Evolutionary conservation across 148 eudicot genomes (phyloP).

Genomic region (Vaccinium darrowii): DNA sequence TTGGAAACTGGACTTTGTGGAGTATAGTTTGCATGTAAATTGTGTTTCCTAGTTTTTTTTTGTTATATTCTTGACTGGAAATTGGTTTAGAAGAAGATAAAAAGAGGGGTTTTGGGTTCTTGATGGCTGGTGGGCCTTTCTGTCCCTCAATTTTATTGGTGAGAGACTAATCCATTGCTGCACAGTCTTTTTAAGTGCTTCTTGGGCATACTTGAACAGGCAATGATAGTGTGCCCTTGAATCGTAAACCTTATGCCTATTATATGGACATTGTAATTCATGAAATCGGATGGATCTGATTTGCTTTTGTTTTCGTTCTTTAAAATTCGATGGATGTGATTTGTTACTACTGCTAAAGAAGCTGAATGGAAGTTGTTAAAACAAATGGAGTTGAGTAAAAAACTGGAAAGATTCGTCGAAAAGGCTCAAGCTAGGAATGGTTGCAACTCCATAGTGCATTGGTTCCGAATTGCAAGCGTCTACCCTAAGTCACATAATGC

Average conservation of each 20-base stretch:
- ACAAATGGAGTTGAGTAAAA: not conserved
- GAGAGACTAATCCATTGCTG: not conserved
- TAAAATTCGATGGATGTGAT: not conserved
- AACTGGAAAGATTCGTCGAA: not conserved
- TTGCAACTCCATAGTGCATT: not conserved
- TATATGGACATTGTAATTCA: not conserved
- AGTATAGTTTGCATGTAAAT: constrained; percentile 9
- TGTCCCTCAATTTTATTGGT: not conserved
- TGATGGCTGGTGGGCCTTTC: constrained; percentile 3
- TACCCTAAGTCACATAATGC: not conserved
- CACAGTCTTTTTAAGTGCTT: not conserved
- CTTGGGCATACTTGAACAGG: not conserved
- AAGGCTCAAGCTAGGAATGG: not conserved
- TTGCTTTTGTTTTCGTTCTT: not conserved
- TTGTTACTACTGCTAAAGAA: not conserved
- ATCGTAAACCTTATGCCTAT: not conserved
- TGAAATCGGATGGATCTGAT: not conserved
- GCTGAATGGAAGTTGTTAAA: not conserved
- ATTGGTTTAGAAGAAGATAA: not conserved
- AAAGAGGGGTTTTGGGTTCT: not conserved
- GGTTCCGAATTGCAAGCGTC: not conserved
- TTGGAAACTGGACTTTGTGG: not conserved
- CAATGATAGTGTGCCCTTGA: not conserved
- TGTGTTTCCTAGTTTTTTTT: not conserved
- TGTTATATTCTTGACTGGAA: not conserved